Evolutionary conservation across 331 rosid genomes (phyloP).

Genomic region (Arachis monticola): DNA sequence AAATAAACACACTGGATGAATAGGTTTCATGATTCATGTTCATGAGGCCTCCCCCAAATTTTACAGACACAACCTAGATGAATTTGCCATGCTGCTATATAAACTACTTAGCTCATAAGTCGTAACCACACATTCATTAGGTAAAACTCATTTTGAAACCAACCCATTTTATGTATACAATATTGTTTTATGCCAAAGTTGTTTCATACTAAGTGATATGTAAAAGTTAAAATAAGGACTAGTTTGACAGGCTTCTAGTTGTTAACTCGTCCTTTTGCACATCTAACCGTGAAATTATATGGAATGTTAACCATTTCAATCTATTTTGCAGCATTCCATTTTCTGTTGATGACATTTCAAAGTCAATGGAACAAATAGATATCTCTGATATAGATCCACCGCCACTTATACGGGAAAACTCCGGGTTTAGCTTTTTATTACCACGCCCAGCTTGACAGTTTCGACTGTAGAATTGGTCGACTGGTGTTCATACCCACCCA

Average conservation of each 20-base stretch:
- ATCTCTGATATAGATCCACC: constrained; percentile 77
- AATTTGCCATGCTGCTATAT: constrained; percentile 8
- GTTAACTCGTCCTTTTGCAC: constrained; percentile 22
- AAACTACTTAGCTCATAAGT: constrained; percentile 9
- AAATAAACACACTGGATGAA: too few species aligned
- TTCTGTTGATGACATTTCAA: constrained; percentile 80
- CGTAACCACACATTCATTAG: constrained; percentile 17
- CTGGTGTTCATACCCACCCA: constrained; percentile 25
- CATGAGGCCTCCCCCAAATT: constrained; percentile 4
- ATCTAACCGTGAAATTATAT: constrained; percentile 3
- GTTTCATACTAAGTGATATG: neutral
- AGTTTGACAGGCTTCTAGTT: constrained; percentile 16
- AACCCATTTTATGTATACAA: constrained; percentile 19
- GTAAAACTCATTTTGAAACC: constrained; percentile 1
- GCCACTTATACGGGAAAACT: constrained; percentile 68
- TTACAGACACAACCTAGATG: neutral
- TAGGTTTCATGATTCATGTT: neutral
- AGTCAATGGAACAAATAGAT: constrained; percentile 80
- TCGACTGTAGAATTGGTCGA: constrained; percentile 35
- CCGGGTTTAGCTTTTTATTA: constrained; percentile 82
- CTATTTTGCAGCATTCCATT: constrained; percentile 70
- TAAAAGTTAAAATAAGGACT: neutral
- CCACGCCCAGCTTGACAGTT: constrained; percentile 62
- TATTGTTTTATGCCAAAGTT: neutral
- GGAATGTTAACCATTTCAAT: constrained; percentile 35